Evolutionary conservation across 2,329 filamentous ascomycete genomes (phyloP), one percentile per base, ranked within the genome.

Genomic region (Colletotrichum aenigma): DNA sequence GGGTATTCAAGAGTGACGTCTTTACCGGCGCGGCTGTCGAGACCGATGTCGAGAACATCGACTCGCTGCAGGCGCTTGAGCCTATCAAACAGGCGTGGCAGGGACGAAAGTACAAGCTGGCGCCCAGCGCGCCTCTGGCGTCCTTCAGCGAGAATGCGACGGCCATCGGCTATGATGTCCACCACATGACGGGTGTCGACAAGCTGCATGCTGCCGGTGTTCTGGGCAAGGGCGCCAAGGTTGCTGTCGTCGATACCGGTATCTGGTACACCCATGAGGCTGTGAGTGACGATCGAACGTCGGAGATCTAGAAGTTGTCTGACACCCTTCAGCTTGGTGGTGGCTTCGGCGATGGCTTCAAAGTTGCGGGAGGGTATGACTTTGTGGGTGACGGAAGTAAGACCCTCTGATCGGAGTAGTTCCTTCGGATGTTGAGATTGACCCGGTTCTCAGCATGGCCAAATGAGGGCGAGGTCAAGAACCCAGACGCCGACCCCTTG

Each of bases 131-230:
- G 12, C 66, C 64, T 30, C 26, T 58, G 13, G 68, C 67, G 0
- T 66, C 61, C 3, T 75, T 75, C 6, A 71, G 64, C 24, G 34
- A 69, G 30, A 74, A 72, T n/a, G 75, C 72, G 15, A 75, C 75
- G 18, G 68, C 75, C 7, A 74, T 74, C 28, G 84, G 83, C 62
- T 85, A 85, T 62, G 82, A 81, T 3, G 76, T 83, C 18, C 85
- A 86, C 61, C 80, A 81, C 28, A 84, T 83, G 81, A 87, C 85
- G 3, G 84, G 85, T 3, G 85, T 87, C 4, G 82, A 86, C 38
- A 82, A 80, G 71, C 79, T 86, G 7, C 85, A 87, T 62, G 79
- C 79, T 18, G 77, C 78, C 15, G 85, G 85, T 4, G 81, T 85
- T 30, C 78, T 68, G 10, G 72, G 75, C 1, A 75, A 70, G 21